Base-by-base conservation (phyloP, 352 stramenopile genomes). In the Phytophthora sojae region DNA sequence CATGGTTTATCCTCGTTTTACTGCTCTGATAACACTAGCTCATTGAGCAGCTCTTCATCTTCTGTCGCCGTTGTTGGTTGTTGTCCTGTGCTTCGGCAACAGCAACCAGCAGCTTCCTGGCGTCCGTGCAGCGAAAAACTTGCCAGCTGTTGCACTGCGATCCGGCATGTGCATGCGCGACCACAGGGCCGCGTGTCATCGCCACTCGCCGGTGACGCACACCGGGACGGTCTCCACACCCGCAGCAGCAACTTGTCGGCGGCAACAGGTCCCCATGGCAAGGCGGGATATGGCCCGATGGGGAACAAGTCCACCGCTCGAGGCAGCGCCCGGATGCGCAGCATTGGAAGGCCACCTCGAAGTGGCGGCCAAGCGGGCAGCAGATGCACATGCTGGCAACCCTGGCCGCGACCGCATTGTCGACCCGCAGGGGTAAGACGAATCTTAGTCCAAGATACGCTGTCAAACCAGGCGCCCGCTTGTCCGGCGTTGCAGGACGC, bases 111-210 rank as follows among this genome's bases (percentile, higher is more conserved):
- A 32, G 6, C 29, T 32, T 32, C 29, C 29, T 39, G 32, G 32
- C 32, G 32, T 15, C 32, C 32, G 35, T 42, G 35, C 35, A 42
- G 9, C 35, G 35, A 42, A 42, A 42, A 42, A 6, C 35, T 17
- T 3, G 14, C 35, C 35, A 42, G 35, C 35, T 42, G 35, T 15
- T 15, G 35, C 35, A 42, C 35, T 42, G 29, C 29, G 29, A 32
- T 9, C 29, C 29, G 29, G 42, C 42, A 49, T 49, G 17, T 49
- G 42, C 35, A 58, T 37, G 39, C 47, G 62, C 26, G 5, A 57
- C 7, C 29, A 11, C 29, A 32, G 29, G 29, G n/a, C n/a, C n/a
- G n/a, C n/a, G 57, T 63, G 45, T 53, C 57, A 63, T 63, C 57
- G 25, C 14, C 42, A 5, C 29, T 12, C 6, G 4, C 8, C 23